Evolutionary conservation across 164 flowering plant species (phyloP).

Genomic region (Macadamia tetraphylla): DNA sequence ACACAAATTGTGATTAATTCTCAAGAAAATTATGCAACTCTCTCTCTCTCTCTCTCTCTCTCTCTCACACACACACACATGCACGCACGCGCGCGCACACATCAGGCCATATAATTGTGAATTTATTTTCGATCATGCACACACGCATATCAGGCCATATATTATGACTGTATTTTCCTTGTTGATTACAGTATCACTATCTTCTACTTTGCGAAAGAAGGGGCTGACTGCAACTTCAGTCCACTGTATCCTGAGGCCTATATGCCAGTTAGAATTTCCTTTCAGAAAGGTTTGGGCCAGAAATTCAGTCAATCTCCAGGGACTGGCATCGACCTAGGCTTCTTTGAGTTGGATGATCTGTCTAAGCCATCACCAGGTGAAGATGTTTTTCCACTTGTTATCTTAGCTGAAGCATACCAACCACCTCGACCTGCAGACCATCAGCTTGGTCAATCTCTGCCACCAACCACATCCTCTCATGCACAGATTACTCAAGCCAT

Average conservation of each 20-base stretch:
- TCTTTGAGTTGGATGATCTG: constrained; percentile 68
- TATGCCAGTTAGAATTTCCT: constrained; percentile 47
- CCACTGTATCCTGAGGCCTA: constrained; percentile 58
- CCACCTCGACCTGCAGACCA: constrained; percentile 22
- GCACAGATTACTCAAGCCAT: constrained; percentile 82
- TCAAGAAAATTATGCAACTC: not conserved
- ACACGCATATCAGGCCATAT: not conserved
- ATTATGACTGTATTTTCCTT: not conserved
- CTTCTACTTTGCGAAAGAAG: constrained; percentile 82
- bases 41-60: too few relatives aligned
- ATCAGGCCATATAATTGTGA: too few relatives aligned
- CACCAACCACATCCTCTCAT: constrained; percentile 24
- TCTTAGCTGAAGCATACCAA: constrained; percentile 51
- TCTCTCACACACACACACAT: too few relatives aligned
- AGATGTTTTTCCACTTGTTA: constrained; percentile 83
- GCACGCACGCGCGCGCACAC: too few relatives aligned
- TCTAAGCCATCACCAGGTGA: constrained; percentile 57
- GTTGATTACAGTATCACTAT: constrained; percentile 59
- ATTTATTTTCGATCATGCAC: too few relatives aligned
- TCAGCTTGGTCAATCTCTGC: constrained; percentile 22
- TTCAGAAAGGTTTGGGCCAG: constrained; percentile 64
- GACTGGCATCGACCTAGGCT: constrained; percentile 75
- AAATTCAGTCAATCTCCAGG: constrained; percentile 72
- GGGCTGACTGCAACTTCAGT: constrained; percentile 44
- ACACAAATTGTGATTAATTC: not conserved